Base-by-base conservation (phyloP, 331 rosid genomes). In the Acacia pycnantha region DNA sequence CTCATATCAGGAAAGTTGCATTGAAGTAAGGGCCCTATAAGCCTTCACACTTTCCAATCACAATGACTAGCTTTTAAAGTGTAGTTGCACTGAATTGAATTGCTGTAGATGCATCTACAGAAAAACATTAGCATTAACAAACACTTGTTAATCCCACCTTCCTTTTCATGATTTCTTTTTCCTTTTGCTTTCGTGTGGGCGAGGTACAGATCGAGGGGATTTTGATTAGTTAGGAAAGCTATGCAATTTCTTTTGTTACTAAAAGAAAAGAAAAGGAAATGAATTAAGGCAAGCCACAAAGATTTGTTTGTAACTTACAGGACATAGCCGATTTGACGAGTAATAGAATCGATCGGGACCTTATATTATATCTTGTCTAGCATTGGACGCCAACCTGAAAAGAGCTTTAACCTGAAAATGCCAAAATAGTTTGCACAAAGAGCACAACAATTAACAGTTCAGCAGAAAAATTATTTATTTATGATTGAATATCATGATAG, bases 331-430 rank as follows among this genome's bases (percentile, higher is more conserved):
- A 51, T 51, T 51, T 51, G n/a, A 51, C 8, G 4, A 11, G 48
- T 44, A 12, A 44, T 11, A 44, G 4, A 2, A 29, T 1, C 2
- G 14, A 10, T 2, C 13, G 48, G 48, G 13, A 44, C 48, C 47
- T 0, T 12, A 11, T 11, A 2, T 11, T 11, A 15, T 4, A 44
- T 44, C 48, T 44, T 12, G 4, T 11, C 14, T 44, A 13, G 9
- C 58, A 51, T 51, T 18, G 58, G 58, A 18, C n/a, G 12, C 58
- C 58, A 18, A 88, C 97, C 94, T 90, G 90, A 35, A 8, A 2
- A 12, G 18, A 46, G 14, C 15, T 11, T 3, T 46, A 18, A 88
- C 94, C 94, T 90, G 91, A 43, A 8, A 2, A 12, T 59, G 11
- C 33, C 35, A 26, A 59, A 11, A 26, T 24, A 59, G 33, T 24